Percentiles rank a stretch among this genome's conserved stretches.
phyloP scores from a whole-genome alignment of 345 rosid genomes.

The Acer yangbiense region DNA sequence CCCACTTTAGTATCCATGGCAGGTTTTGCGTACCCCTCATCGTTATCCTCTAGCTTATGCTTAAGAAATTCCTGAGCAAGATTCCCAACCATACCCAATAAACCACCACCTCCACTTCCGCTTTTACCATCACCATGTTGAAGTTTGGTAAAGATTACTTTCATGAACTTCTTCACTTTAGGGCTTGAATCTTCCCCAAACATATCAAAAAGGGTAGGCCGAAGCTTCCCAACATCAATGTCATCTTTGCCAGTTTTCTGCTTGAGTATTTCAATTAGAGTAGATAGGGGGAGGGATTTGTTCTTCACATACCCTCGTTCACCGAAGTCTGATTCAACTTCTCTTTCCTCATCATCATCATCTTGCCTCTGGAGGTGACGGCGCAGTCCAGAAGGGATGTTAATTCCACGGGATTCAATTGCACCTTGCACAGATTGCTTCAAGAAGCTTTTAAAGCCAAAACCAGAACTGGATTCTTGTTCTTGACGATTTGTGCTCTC shows the following conservation, averaged over 20 bases:
- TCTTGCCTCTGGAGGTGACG: constrained; percentile 36
- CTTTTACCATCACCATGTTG: constrained; percentile 32
- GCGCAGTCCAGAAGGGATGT: constrained; percentile 49
- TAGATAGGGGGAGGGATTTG: constrained; percentile 80
- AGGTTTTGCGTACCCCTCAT: constrained; percentile 68
- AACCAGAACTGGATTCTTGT: constrained; percentile 40
- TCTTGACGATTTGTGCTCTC: constrained; percentile 63
- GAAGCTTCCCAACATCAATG: constrained; percentile 75
- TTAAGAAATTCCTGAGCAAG: constrained; percentile 87
- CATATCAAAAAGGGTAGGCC: constrained; percentile 78
- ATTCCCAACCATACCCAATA: constrained; percentile 78
- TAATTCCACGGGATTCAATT: constrained; percentile 64
- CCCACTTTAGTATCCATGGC: constrained; percentile 71
- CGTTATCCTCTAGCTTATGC: constrained; percentile 65
- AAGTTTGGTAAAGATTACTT: constrained; percentile 65
- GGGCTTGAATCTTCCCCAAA: constrained; percentile 94
- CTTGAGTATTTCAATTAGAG: constrained; percentile 83
- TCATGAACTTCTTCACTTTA: constrained; percentile 96
- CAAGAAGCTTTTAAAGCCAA: constrained; percentile 54
- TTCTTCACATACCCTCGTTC: constrained; percentile 48
- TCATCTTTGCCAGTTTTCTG: constrained; percentile 83
- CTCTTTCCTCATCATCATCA: constrained; percentile 40
- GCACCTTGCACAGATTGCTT: constrained; percentile 49
- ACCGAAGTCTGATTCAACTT: constrained; percentile 39
- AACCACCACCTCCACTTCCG: constrained; percentile 56